Evolutionary conservation across 2,329 filamentous ascomycete species (phyloP), one percentile per base, ranked within the genome.

Genomic region (Fusarium tanahbumbuense): DNA sequence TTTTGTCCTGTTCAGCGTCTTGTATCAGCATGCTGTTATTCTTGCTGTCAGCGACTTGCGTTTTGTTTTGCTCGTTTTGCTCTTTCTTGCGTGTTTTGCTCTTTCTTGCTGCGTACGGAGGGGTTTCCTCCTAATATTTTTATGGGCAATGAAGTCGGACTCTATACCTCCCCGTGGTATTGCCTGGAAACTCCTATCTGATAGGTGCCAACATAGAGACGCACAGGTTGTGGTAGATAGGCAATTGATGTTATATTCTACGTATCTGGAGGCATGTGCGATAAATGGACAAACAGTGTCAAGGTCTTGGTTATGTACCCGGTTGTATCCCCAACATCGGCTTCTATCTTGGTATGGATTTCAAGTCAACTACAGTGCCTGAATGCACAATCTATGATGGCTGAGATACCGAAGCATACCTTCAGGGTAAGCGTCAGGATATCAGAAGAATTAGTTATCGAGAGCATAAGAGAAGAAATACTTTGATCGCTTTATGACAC

Each of bases 61-160:
- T 18, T 9, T 25, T 9, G 25, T 25, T 25, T 25, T 25, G 25
- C 8, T 25, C 25, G 15, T 37, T 50, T 34, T n/a, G 40, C 40
- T 30, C 28, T 30, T 30, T 28, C 3, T 15, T 15, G 27, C 37
- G 37, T 18, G 15, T 37, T 50, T 34, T n/a, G 40, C 40, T 30
- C 28, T 30, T 30, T 28, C 1, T 15, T 15, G 13, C 28, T 30
- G 28, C 13, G 28, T 30, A 30, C 28, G 28, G 13, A 30, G 40
- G 20, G 18, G 40, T 37, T 34, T 37, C 30, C 2, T 30, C 16
- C 16, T 20, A 40, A 28, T 50, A 50, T 40, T 2, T 11, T 50
- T 50, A 50, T 50, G 48, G 48, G 48, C 30, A 40, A 50, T 32
- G 48, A 50, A 50, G 48, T 15, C 48, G 30, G 32, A 50, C 48